Evolutionary conservation across 352 stramenopile genomes (phyloP).

Genomic region (Globisporangium acanthophoron): DNA sequence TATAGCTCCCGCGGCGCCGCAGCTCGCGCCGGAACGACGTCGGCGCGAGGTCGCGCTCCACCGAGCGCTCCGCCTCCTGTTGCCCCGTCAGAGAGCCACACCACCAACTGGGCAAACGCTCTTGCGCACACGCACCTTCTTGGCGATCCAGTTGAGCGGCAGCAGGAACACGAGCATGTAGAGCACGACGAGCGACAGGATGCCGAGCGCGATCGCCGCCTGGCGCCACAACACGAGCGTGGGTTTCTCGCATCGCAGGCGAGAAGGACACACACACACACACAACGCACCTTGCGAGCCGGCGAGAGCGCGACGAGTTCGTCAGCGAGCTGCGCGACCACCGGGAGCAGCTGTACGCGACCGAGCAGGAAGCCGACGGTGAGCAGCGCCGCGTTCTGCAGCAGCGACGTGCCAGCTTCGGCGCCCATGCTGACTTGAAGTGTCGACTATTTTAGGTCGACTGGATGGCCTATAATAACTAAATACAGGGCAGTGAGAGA

Average conservation of each 20-base stretch:
- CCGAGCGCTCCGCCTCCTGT: constrained; percentile 23
- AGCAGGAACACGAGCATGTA: constrained; percentile 62
- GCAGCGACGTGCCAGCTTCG: constrained; percentile 42
- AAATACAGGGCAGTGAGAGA: too few relatives aligned
- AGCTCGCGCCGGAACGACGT: constrained; percentile 82
- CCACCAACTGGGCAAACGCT: neutral
- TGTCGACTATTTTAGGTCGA: neutral
- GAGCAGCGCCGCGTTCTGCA: constrained; percentile 59
- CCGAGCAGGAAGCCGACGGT: constrained; percentile 61
- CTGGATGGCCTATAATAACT: neutral
- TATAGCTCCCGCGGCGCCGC: constrained; percentile 79
- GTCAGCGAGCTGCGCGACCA: constrained; percentile 33
- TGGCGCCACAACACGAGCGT: constrained; percentile 4
- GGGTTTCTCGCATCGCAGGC: too few relatives aligned
- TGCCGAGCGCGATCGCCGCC: constrained; percentile 32
- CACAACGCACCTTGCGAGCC: constrained; percentile 36
- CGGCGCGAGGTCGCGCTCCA: constrained; percentile 11
- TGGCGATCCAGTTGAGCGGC: constrained; percentile 46
- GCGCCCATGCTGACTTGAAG: constrained; percentile 21
- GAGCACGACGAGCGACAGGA: constrained; percentile 40
- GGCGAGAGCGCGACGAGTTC: constrained; percentile 39
- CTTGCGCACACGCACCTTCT: constrained; percentile 16
- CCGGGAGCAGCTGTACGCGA: constrained; percentile 41
- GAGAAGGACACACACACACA: too few relatives aligned
- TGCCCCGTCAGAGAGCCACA: neutral